These are phyloP conservation scores for Silene vulgaris DNA, from an alignment of 179 eudicot genomes.

Conservation along the genomic window DNA sequence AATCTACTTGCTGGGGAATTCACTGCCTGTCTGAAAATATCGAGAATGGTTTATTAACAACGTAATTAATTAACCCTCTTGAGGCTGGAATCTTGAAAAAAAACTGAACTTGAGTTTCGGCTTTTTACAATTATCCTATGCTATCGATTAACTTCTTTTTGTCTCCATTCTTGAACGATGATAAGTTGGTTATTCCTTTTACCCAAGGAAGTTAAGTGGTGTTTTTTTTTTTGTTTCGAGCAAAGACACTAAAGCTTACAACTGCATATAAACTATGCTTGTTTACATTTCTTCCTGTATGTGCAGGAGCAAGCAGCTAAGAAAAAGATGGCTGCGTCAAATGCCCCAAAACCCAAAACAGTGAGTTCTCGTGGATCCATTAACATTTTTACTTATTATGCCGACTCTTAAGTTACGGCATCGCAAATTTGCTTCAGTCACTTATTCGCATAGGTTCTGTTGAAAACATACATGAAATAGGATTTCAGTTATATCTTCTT, in stretches of 20 bases:
- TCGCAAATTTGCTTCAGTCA: background rate
- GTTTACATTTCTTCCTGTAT: conserved; percentile 10
- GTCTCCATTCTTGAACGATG: background rate
- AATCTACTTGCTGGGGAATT: background rate
- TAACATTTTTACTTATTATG: background rate
- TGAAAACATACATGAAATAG: background rate
- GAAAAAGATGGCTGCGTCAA: conserved; percentile 26
- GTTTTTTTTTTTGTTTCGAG: background rate
- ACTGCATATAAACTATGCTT: background rate
- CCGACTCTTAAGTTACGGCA: conserved; percentile 10
- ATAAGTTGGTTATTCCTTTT: background rate
- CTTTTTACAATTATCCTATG: too few relatives aligned
- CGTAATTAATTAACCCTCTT: too few relatives aligned
- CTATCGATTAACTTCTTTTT: background rate
- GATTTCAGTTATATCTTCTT: background rate
- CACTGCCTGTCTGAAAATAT: background rate
- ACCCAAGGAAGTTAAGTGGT: background rate
- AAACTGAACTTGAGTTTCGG: too few relatives aligned
- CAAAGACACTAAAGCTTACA: background rate
- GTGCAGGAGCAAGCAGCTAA: conserved; percentile 38
- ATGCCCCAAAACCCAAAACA: conserved; percentile 23
- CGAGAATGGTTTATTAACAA: background rate
- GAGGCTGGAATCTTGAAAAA: too few relatives aligned
- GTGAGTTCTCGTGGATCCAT: conserved; percentile 17
- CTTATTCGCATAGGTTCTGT: background rate